Evolutionary conservation across 345 rosid genomes (phyloP).

Genomic region (Hibiscus syriacus): DNA sequence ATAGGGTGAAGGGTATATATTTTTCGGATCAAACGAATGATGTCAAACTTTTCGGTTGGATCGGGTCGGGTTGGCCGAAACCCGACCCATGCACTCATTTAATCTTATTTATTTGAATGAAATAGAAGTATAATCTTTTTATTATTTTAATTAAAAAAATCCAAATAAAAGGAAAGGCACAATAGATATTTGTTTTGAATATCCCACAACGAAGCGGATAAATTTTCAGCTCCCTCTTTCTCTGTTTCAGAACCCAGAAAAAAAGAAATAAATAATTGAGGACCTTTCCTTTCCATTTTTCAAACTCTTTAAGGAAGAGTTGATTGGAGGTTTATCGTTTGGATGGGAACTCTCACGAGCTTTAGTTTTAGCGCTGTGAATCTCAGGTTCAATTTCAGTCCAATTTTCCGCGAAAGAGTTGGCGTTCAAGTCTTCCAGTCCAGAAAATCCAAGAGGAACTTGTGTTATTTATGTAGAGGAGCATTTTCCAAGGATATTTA

Average conservation of each 20-base stretch:
- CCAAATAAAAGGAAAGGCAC: background rate
- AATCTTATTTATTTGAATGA: too few species aligned
- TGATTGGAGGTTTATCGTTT: too few species aligned
- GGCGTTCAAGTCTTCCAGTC: background rate
- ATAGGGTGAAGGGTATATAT: too few species aligned
- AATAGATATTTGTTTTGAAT: background rate
- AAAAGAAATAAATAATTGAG: background rate
- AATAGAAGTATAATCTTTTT: background rate
- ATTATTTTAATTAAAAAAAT: background rate
- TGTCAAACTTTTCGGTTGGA: too few species aligned
- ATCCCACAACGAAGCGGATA: background rate
- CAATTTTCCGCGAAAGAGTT: slow-evolving; percentile 1
- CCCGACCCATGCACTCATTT: too few species aligned
- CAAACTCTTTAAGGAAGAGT: background rate
- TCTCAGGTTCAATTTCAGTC: background rate
- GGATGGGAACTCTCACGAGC: slow-evolving; percentile 13
- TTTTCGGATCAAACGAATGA: too few species aligned
- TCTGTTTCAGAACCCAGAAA: background rate
- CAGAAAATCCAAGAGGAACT: slow-evolving; percentile 1
- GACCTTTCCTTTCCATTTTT: too few species aligned
- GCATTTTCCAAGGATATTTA: slow-evolving; percentile 1
- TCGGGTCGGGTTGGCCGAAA: too few species aligned
- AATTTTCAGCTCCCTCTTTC: background rate
- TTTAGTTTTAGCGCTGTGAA: slow-evolving; percentile 10
- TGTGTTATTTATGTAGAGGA: slow-evolving; percentile 1